These are phyloP conservation scores for Barbarea vulgaris DNA, from an alignment of 345 rosid species.

Conservation along the genomic window DNA sequence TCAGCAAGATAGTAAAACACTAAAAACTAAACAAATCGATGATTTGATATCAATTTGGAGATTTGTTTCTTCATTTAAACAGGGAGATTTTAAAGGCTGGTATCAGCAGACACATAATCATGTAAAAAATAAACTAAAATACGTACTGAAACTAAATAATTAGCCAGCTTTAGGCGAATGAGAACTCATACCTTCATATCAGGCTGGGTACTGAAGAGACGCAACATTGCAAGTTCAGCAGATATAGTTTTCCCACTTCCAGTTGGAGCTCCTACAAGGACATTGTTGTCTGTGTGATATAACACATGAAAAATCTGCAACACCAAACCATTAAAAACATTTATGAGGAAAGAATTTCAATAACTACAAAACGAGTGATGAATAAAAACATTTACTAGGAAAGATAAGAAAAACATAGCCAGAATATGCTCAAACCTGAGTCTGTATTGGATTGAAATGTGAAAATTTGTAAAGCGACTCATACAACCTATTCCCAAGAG, in stretches of 20 bases:
- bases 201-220: conserved; percentile 86
- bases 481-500: conserved; percentile 68
- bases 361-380: conserved; percentile 18
- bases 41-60: neutral
- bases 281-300: conserved; percentile 89
- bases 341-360: conserved; percentile 10
- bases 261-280: conserved; percentile 96
- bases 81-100: conserved; percentile 2
- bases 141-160: conserved; percentile 12
- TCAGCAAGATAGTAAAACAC: conserved; percentile 13
- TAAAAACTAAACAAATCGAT: neutral
- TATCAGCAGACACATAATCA: neutral
- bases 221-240: conserved; percentile 99
- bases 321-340: conserved; percentile 24
- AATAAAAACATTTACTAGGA: conserved; percentile 11
- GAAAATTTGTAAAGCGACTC: conserved; percentile 87
- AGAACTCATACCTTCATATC: conserved; percentile 78
- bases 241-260: conserved; percentile 99
- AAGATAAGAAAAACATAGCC: conserved; percentile 23
- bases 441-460: conserved; percentile 97
- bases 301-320: conserved; percentile 86
- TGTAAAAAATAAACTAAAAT: conserved; percentile 8
- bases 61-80: neutral
- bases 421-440: conserved; percentile 64
- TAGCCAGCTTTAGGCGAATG: conserved; percentile 5